Percentiles rank a stretch among this genome's conserved stretches.
Evolutionary conservation across 352 stramenopile species (phyloP).

Genomic region (Peronospora belbahrii): DNA sequence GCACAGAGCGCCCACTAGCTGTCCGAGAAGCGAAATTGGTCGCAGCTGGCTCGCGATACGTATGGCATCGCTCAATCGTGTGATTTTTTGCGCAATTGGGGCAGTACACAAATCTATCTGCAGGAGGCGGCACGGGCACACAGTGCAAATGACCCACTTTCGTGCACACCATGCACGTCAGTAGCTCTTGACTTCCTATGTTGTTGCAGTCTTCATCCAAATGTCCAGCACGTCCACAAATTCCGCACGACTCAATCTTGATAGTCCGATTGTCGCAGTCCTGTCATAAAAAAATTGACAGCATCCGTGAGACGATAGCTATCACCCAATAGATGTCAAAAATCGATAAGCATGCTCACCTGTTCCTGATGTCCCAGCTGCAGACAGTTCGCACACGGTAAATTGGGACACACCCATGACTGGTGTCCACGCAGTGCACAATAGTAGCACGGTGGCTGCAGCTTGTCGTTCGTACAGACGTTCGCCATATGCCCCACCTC

Average conservation of each 20-base stretch:
- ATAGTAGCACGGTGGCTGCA: conserved; percentile 72
- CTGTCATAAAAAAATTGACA: conserved; percentile 21
- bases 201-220: conserved; percentile 35
- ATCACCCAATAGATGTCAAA: not conserved
- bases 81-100: conserved; percentile 58
- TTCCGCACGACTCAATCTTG: conserved; percentile 30
- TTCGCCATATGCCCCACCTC: conserved; percentile 70
- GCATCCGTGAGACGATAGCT: not conserved
- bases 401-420: conserved; percentile 53
- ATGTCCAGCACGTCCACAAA: conserved; percentile 57
- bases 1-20: conserved; percentile 34
- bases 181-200: conserved; percentile 15
- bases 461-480: conserved; percentile 68
- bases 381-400: conserved; percentile 60
- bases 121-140: conserved; percentile 51
- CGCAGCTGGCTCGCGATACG: conserved; percentile 37
- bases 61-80: conserved; percentile 31
- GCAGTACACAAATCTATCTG: conserved; percentile 66
- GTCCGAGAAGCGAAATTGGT: conserved; percentile 38
- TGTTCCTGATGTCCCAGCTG: conserved; percentile 59
- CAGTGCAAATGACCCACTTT: conserved; percentile 58
- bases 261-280: conserved; percentile 51
- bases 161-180: conserved; percentile 75
- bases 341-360: conserved; percentile 17
- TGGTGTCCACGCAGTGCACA: conserved; percentile 68